Base-by-base conservation (phyloP, 2,329 filamentous ascomycete species). In the Colletotrichum sublineola region DNA sequence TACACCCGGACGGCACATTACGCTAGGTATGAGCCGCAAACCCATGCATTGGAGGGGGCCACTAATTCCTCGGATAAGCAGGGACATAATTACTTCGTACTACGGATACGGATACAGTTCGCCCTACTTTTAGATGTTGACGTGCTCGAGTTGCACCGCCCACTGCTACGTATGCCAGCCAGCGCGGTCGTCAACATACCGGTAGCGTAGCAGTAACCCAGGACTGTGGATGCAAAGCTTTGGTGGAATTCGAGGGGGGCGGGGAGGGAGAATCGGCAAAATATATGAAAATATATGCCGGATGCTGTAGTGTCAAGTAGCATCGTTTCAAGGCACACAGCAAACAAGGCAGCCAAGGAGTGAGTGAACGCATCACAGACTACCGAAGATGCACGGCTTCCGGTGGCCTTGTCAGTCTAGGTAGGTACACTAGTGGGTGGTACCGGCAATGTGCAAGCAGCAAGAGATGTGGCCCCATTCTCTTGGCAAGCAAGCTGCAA, bases 141-240 rank as follows among this genome's bases (percentile, higher is more conserved):
- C 61, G 61, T 53, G 61, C 61, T 53, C n/a, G 46, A 63, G 61
- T 53, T 52, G 61, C 62, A 69, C 53, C 53, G 53, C 53, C 65
- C 61, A 60, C 57, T 50, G 46, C 56, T 62, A 42, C 68, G 53
- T 60, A 60, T 52, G 67, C 46, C 55, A 61, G 55, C 44, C 46
- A 53, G 46, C 38, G 36, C 61, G 40, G 67, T 46, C 46, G 53
- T 60, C 36, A 40, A 40, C 60, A 24, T 56, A 46, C 36, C 36
- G 56, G 67, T 52, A 66, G 62, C 44, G 67, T 58, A 66, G 67
- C 53, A 69, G 52, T 48, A n/a, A n/a, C 44, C 55, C 38, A 61
- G 46, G 46, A 24, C 55, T 31, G 58, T 52, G 67, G 42, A 58
- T 52, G 60, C 67, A 36, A 53, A 48, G 53, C 38, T 14, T 53